Conservation (phyloP, 2,329 filamentous ascomycete species). For the Botrytis fabae region DNA sequence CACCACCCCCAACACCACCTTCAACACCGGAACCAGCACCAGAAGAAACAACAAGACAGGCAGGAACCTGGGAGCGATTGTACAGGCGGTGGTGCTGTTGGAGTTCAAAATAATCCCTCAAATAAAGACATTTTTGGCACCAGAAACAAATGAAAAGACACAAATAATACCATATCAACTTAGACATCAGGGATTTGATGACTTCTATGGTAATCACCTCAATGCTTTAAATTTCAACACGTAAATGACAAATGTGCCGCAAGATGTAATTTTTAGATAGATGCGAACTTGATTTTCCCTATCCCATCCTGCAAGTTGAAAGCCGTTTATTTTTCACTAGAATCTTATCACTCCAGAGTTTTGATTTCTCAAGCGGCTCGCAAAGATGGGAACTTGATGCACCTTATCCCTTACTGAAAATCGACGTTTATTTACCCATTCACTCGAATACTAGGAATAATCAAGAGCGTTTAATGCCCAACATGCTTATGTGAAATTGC, state of each 20-base stretch:
- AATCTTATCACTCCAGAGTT: too few species aligned
- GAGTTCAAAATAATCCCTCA: not conserved
- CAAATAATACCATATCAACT: not conserved
- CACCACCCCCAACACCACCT: not conserved
- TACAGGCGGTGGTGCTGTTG: not conserved
- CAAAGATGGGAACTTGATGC: not conserved
- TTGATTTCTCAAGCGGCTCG: too few species aligned
- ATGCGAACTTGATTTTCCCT: not conserved
- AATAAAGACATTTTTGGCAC: not conserved
- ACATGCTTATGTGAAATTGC: too few species aligned
- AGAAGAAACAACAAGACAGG: fast-evolving
- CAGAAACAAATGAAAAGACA: not conserved
- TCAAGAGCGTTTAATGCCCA: too few species aligned
- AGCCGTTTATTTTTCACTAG: not conserved
- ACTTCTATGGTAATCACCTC: not conserved
- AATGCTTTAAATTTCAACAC: not conserved
- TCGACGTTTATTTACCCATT: not conserved
- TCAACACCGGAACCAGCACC: too few species aligned
- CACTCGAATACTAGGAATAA: too few species aligned
- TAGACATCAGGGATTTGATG: fast-evolving
- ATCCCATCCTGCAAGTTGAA: not conserved
- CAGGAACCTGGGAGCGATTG: not conserved
- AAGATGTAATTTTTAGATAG: fast-evolving
- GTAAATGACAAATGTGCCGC: fast-evolving
- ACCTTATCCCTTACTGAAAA: not conserved